phyloP scores from a whole-genome alignment of 768 basidiomycete species.

The Termitomyces sp. region DNA sequence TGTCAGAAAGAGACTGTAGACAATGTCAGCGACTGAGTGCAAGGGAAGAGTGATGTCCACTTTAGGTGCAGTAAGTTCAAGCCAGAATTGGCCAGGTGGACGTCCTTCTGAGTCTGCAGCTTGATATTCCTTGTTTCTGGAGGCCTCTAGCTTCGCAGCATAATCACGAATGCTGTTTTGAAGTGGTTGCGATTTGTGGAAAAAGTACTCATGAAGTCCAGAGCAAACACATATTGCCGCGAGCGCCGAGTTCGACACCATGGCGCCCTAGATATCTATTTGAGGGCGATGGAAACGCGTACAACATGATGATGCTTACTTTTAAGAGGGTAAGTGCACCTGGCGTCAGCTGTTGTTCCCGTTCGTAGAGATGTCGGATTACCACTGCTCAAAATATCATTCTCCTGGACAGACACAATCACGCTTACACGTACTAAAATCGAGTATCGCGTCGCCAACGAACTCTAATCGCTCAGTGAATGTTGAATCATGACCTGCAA shows the following conservation, averaged over 20 bases:
- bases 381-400: constrained; percentile 50
- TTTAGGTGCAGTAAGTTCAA: constrained; percentile 75
- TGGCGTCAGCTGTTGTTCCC: constrained; percentile 62
- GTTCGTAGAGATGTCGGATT: constrained; percentile 65
- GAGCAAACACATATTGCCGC: constrained; percentile 74
- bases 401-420: constrained; percentile 6
- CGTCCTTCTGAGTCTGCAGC: constrained; percentile 48
- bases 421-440: constrained; percentile 58
- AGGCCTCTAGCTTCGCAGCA: constrained; percentile 41
- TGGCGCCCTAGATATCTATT: constrained; percentile 54
- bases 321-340: constrained; percentile 81
- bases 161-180: constrained; percentile 54
- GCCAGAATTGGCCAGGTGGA: constrained; percentile 73
- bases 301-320: constrained; percentile 33
- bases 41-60: constrained; percentile 30
- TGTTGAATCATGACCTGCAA: constrained; percentile 51
- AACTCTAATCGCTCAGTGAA: constrained; percentile 82
- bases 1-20: constrained; percentile 68
- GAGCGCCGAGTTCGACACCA: constrained; percentile 81
- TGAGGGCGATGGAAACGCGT: background rate
- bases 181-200: constrained; percentile 55
- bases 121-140: constrained; percentile 46
- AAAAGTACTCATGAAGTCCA: constrained; percentile 62
- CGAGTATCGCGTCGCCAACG: constrained; percentile 82
- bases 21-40: constrained; percentile 1